Percentiles rank a stretch among this genome's conserved stretches.
Conservation (phyloP, 495 filamentous ascomycete genomes). For the Usnea hakonensis region DNA sequence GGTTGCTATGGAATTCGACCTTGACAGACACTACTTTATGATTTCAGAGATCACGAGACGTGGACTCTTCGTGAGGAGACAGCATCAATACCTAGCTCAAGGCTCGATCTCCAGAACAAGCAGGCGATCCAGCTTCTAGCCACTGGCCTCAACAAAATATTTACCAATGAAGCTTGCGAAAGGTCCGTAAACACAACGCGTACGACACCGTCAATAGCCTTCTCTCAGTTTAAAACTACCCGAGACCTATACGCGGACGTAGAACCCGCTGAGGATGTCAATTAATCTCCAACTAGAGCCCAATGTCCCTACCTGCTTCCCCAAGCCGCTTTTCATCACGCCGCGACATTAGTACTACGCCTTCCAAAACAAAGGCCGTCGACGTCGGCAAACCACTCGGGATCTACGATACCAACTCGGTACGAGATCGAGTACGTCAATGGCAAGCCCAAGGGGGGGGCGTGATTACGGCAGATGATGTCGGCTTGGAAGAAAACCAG, state of each 20-base stretch:
- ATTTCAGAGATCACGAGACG: background rate
- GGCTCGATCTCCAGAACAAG: background rate
- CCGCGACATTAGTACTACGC: slow-evolving; percentile 34
- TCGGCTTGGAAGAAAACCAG: slow-evolving; percentile 32
- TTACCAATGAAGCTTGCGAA: slow-evolving; percentile 7
- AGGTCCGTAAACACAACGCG: slow-evolving; percentile 10
- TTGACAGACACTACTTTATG: background rate
- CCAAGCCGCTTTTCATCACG: slow-evolving; percentile 37
- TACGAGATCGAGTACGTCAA: slow-evolving; percentile 60
- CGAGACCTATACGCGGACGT: background rate
- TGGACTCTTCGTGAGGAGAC: background rate
- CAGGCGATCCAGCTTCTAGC: background rate
- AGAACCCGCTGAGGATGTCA: slow-evolving; percentile 16
- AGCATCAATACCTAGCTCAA: background rate
- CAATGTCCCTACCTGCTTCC: slow-evolving; percentile 42
- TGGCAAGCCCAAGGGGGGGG: slow-evolving; percentile 68
- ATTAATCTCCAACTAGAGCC: slow-evolving; percentile 24
- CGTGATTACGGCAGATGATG: slow-evolving; percentile 43
- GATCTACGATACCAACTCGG: slow-evolving; percentile 50
- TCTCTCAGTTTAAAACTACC: background rate
- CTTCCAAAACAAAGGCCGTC: slow-evolving; percentile 32
- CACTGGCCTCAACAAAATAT: background rate
- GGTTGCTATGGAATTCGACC: background rate
- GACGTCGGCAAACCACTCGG: slow-evolving; percentile 47
- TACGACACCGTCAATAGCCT: background rate